phyloP scores from a whole-genome alignment of 2,329 filamentous ascomycete genomes.

The Tetracladium maxilliforme region DNA sequence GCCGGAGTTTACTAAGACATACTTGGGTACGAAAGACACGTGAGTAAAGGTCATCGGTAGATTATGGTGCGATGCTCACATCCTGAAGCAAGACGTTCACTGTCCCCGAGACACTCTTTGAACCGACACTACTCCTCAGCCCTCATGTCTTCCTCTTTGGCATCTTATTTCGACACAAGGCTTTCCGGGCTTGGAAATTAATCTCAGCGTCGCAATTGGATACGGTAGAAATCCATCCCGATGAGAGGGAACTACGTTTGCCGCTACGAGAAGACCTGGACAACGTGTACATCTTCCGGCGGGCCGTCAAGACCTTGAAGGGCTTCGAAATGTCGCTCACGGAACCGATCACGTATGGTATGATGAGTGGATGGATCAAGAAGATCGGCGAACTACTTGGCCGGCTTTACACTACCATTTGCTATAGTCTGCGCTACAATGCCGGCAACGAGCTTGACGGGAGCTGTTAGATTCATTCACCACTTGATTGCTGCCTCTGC shows the following conservation, averaged over 20 bases:
- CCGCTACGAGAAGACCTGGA: conserved; percentile 6
- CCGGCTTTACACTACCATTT: conserved; percentile 5
- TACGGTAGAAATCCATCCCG: conserved; percentile 11
- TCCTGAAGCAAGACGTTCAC: conserved; percentile 18
- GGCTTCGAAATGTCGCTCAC: conserved; percentile 7
- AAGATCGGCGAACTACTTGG: conserved; percentile 7
- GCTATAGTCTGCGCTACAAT: conserved; percentile 9
- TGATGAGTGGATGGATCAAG: conserved; percentile 8
- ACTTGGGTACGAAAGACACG: too few relatives aligned
- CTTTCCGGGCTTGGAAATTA: conserved; percentile 10
- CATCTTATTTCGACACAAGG: conserved; percentile 12
- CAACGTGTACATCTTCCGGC: conserved; percentile 10
- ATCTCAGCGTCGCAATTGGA: conserved; percentile 8
- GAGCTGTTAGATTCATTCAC: too few relatives aligned
- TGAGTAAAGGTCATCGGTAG: too few relatives aligned
- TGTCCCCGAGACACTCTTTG: conserved; percentile 19
- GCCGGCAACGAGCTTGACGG: conserved; percentile 8
- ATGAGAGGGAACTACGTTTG: conserved; percentile 10
- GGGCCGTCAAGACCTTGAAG: conserved; percentile 8
- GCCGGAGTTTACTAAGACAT: too few relatives aligned
- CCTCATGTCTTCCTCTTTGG: conserved; percentile 16
- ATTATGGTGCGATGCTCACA: too few relatives aligned
- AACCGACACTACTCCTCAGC: conserved; percentile 18
- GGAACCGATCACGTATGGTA: conserved; percentile 8
- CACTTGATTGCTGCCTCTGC: too few relatives aligned